These are phyloP conservation scores for Cytidiella melzeri DNA, from an alignment of 768 basidiomycete genomes.

Conservation along the genomic window DNA sequence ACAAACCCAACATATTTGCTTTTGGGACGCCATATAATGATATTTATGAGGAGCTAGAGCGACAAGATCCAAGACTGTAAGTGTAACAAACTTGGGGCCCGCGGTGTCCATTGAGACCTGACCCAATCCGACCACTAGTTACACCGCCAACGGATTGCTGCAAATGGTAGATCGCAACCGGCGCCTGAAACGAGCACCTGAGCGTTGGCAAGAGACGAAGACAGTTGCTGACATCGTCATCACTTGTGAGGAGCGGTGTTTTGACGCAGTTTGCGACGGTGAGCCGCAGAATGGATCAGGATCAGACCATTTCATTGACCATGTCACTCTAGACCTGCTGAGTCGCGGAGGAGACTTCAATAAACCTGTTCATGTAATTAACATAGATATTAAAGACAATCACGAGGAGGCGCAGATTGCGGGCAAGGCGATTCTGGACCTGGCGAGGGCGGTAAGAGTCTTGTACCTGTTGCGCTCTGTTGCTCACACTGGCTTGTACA, in stretches of 20 bases:
- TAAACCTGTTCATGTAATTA: constrained; percentile 92
- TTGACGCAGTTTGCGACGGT: constrained; percentile 98
- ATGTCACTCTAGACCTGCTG: constrained; percentile 61
- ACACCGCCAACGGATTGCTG: constrained; percentile 87
- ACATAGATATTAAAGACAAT: constrained; percentile 98
- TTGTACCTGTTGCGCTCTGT: constrained; percentile 1
- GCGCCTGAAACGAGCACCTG: constrained; percentile 85
- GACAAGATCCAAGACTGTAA: constrained; percentile 81
- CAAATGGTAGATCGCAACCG: constrained; percentile 97
- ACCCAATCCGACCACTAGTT: constrained; percentile 40
- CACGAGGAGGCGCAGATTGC: constrained; percentile 97
- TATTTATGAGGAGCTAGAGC: constrained; percentile 85
- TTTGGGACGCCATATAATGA: constrained; percentile 97
- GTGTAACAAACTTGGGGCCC: constrained; percentile 19
- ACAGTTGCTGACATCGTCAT: constrained; percentile 94
- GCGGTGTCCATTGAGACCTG: not conserved
- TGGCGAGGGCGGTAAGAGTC: constrained; percentile 76
- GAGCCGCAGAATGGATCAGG: no score
- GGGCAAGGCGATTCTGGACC: constrained; percentile 89
- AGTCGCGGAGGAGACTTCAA: constrained; percentile 87
- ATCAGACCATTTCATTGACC: constrained; percentile 1
- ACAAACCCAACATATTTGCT: constrained; percentile 94
- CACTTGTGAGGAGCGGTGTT: constrained; percentile 98
- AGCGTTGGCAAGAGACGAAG: constrained; percentile 92
- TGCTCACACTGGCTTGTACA: constrained; percentile 24